Evolutionary conservation across 768 basidiomycete species (phyloP).

Genomic region (Phylloporus arenicola): DNA sequence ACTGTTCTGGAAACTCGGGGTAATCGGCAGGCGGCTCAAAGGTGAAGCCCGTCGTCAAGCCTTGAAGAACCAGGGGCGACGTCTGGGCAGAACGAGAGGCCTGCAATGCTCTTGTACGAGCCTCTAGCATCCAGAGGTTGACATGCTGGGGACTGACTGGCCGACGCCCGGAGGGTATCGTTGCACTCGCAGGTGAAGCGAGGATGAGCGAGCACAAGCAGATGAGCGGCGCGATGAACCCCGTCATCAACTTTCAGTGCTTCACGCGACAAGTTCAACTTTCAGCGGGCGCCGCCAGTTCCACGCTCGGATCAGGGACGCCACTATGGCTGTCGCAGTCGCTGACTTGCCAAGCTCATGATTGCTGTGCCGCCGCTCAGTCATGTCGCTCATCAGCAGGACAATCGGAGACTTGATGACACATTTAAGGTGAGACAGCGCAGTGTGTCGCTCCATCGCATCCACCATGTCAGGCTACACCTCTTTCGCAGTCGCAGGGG

Average conservation of each 20-base stretch:
- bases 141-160: conserved; percentile 51
- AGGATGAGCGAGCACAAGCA: conserved; percentile 12
- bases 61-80: conserved; percentile 22
- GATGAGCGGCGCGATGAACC: conserved; percentile 8
- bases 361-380: too few relatives aligned
- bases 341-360: too few relatives aligned
- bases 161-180: conserved; percentile 6
- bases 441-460: background rate
- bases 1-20: conserved; percentile 51
- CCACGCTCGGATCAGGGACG: too few relatives aligned
- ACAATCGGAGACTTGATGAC: too few relatives aligned
- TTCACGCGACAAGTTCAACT: too few relatives aligned
- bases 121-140: conserved; percentile 56
- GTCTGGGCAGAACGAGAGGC: conserved; percentile 6
- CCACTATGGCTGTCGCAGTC: too few relatives aligned
- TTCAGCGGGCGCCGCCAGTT: too few relatives aligned
- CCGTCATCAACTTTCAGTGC: conserved; percentile 7
- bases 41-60: conserved; percentile 8
- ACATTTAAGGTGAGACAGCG: background rate
- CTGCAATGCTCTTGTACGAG: conserved; percentile 16
- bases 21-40: conserved; percentile 5
- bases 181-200: conserved; percentile 7
- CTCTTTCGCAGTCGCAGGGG: conserved; percentile 34
- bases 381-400: background rate
- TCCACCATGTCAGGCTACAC: conserved; percentile 23